phyloP scores from a whole-genome alignment of 805 yeast species.

The Vanderwaltozyma tropicalis region DNA sequence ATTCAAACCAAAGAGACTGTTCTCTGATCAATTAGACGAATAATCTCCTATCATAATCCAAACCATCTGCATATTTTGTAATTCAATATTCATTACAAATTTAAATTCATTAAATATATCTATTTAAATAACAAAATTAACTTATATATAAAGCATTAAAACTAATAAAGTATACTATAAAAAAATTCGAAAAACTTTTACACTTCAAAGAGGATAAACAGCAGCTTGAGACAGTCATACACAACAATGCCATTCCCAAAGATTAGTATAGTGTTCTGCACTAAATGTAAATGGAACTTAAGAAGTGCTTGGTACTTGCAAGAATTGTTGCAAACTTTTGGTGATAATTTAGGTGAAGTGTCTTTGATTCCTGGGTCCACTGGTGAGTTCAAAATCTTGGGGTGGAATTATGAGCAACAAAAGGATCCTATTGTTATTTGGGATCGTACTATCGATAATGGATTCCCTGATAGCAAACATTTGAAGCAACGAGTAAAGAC shows the following conservation, averaged over 20 bases:
- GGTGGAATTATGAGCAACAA: constrained; percentile 15
- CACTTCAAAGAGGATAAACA: no score
- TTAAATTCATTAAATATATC: no score
- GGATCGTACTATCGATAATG: constrained; percentile 55
- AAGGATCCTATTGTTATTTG: constrained; percentile 34
- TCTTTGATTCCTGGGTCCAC: constrained; percentile 37
- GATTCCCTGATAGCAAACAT: constrained; percentile 81
- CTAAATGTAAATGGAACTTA: constrained; percentile 79
- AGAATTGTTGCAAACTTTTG: constrained; percentile 77
- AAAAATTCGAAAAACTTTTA: no score
- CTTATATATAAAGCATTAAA: no score
- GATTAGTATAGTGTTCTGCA: constrained; percentile 64
- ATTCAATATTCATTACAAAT: no score
- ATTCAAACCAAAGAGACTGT: constrained; percentile 25
- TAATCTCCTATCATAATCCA: no score
- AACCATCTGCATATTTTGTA: no score
- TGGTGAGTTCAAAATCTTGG: constrained; percentile 53
- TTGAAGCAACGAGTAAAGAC: constrained; percentile 61
- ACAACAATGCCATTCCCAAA: constrained; percentile 38
- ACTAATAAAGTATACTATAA: no score
- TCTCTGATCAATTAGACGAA: constrained; percentile 7
- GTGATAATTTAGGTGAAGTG: constrained; percentile 44
- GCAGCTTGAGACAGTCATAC: not conserved
- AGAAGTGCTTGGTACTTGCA: constrained; percentile 84
- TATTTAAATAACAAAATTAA: no score